Conservation (phyloP, 2,329 filamentous ascomycete species). For the Aspergillus tamarii region DNA sequence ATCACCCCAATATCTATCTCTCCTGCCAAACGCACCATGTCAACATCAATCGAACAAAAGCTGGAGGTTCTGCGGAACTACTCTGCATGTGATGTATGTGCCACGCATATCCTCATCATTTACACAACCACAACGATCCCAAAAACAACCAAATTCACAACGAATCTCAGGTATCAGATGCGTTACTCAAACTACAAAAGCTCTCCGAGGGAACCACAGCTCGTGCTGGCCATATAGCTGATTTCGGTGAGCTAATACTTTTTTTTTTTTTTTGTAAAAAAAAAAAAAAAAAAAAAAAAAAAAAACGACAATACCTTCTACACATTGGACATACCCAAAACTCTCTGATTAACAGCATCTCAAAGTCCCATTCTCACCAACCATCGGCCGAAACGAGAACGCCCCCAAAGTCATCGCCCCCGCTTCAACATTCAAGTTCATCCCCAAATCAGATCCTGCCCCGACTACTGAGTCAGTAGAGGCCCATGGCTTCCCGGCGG, state of each 20-base stretch:
- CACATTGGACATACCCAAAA: neutral
- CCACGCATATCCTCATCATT: neutral
- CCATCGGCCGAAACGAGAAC: conserved; percentile 30
- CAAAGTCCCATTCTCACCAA: conserved; percentile 40
- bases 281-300: too few species aligned
- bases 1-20: neutral
- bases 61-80: conserved; percentile 38
- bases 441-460: conserved; percentile 57
- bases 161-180: conserved; percentile 65
- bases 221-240: conserved; percentile 68
- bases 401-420: conserved; percentile 45
- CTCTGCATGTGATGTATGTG: conserved; percentile 48
- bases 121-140: neutral
- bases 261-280: too few species aligned
- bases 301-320: neutral
- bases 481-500: conserved; percentile 58
- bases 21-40: conserved; percentile 28
- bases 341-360: neutral
- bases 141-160: neutral
- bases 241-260: conserved; percentile 53
- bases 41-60: conserved; percentile 38
- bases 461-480: conserved; percentile 28
- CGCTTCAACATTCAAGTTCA: conserved; percentile 57
- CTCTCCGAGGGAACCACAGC: conserved; percentile 49
- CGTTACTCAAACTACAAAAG: conserved; percentile 67